These are phyloP conservation scores for Chloromonas sp. DNA, from an alignment of 163 green algal species.

Conservation along the genomic window DNA sequence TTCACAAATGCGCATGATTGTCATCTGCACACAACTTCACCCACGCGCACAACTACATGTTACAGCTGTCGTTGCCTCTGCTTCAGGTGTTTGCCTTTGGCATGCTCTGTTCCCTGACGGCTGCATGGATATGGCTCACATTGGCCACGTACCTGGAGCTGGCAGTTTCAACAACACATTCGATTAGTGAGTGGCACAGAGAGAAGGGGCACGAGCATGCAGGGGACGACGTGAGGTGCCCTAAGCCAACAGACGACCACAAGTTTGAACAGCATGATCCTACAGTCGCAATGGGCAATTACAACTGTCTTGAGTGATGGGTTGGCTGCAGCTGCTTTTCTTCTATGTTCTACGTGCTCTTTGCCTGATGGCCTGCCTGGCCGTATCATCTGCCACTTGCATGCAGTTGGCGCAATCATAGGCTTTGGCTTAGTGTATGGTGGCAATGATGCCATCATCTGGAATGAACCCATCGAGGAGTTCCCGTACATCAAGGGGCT, in stretches of 20 bases:
- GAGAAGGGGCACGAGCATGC: neutral
- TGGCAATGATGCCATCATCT: constrained; percentile 43
- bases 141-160: constrained; percentile 38
- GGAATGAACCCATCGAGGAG: constrained; percentile 19
- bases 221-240: too few species aligned
- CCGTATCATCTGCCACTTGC: neutral
- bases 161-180: constrained; percentile 57
- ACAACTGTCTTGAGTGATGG: too few species aligned
- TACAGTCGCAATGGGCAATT: too few species aligned
- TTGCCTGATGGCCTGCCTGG: too few species aligned
- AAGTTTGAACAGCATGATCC: too few species aligned
- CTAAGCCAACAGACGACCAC: too few species aligned
- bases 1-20: too few species aligned
- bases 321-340: too few species aligned
- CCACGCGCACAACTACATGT: too few species aligned
- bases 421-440: constrained; percentile 37
- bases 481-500: constrained; percentile 23
- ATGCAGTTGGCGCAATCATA: constrained; percentile 31
- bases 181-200: constrained; percentile 27
- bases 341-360: too few species aligned
- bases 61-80: neutral
- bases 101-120: constrained; percentile 23
- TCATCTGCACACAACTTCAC: too few species aligned
- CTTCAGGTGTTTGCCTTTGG: constrained; percentile 18
- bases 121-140: constrained; percentile 20